Percentiles rank a stretch among this genome's conserved stretches.
Evolutionary conservation across 169 alveolate genomes (phyloP).

Genomic region (Cryptosporidium parvum): DNA sequence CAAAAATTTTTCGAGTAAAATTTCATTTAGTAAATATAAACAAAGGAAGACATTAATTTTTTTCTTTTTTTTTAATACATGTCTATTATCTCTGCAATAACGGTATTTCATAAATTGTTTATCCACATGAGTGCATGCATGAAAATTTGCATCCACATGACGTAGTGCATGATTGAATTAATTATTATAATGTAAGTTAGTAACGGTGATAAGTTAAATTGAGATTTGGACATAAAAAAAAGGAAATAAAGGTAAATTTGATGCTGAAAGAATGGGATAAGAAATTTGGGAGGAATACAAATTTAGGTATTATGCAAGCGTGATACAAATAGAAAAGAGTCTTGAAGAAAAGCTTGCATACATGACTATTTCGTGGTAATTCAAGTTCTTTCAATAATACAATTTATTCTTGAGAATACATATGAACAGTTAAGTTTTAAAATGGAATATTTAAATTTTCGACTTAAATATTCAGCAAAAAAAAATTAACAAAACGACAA

Average conservation of each 20-base stretch:
- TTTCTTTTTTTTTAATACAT: neutral
- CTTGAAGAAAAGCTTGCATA: neutral
- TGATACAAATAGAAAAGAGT: neutral
- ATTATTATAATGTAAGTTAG: neutral
- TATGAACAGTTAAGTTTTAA: too few relatives aligned
- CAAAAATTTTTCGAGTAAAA: neutral
- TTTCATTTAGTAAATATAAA: neutral
- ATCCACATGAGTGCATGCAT: neutral
- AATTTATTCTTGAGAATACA: neutral
- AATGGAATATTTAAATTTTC: too few relatives aligned
- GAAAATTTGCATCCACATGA: constrained; percentile 1
- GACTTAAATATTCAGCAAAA: too few relatives aligned
- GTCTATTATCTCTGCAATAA: neutral
- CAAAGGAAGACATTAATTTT: too few relatives aligned
- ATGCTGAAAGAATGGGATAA: too few relatives aligned
- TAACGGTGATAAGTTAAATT: too few relatives aligned
- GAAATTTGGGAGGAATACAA: neutral
- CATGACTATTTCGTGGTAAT: too few relatives aligned
- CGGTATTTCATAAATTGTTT: neutral
- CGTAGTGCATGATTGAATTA: neutral
- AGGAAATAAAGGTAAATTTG: neutral
- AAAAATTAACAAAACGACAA: too few relatives aligned
- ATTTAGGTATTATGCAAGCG: neutral
- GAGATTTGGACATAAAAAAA: too few relatives aligned
- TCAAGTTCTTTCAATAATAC: neutral